phyloP scores from a whole-genome alignment of 2,329 filamentous ascomycete genomes.

The Trichoderma breve region DNA sequence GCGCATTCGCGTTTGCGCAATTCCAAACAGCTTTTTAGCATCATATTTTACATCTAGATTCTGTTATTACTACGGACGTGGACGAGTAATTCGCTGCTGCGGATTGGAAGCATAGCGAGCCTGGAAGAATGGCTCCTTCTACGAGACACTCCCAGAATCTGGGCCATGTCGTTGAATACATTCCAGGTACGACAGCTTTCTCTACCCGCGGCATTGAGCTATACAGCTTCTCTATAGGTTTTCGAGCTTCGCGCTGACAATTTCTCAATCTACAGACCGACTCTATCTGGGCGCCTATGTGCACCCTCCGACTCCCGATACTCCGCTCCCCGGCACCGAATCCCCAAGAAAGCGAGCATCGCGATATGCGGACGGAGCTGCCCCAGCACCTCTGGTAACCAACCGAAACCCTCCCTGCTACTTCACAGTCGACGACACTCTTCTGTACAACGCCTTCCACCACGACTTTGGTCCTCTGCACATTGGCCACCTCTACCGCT shows the following conservation, averaged over 20 bases:
- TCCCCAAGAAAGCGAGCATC: slow-evolving; percentile 53
- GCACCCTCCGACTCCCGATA: slow-evolving; percentile 74
- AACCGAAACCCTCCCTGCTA: slow-evolving; percentile 69
- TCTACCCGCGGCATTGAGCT: not conserved
- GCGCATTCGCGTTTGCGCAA: not conserved
- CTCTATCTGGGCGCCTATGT: slow-evolving; percentile 93
- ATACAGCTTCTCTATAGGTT: not conserved
- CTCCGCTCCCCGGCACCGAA: slow-evolving; percentile 85
- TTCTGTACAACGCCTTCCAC: slow-evolving; percentile 97
- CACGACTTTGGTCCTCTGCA: slow-evolving; percentile 97
- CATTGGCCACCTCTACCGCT: slow-evolving; percentile 95
- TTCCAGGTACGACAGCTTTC: slow-evolving; percentile 64
- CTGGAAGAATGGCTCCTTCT: slow-evolving; percentile 49
- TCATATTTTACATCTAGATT: not conserved
- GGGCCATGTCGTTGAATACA: slow-evolving; percentile 93
- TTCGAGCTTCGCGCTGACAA: slow-evolving; percentile 24
- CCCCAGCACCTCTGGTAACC: slow-evolving; percentile 35
- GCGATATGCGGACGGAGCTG: slow-evolving; percentile 58
- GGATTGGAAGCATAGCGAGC: not conserved
- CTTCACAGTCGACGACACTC: slow-evolving; percentile 88
- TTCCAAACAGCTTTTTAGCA: not conserved
- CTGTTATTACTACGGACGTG: not conserved
- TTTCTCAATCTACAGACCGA: slow-evolving; percentile 61
- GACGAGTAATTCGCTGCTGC: not conserved
- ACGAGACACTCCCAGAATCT: slow-evolving; percentile 56